phyloP scores from a whole-genome alignment of 352 stramenopile species.

The Globisporangium mamillatum region DNA sequence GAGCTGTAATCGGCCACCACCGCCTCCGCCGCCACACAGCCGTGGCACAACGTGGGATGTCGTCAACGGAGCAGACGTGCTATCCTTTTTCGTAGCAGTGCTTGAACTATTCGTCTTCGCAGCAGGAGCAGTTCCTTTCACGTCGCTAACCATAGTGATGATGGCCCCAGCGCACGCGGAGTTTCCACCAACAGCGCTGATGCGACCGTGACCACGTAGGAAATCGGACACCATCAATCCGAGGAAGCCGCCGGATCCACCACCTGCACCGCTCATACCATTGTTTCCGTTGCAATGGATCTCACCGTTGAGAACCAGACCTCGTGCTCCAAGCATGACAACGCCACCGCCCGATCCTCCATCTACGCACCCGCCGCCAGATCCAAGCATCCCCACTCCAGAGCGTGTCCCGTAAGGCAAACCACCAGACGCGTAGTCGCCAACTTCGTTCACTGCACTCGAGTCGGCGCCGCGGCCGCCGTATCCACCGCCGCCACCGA shows the following conservation, averaged over 20 bases:
- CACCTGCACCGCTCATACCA: conserved; percentile 51
- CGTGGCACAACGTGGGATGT: conserved; percentile 22
- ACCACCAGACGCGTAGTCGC: conserved; percentile 61
- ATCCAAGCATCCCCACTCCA: conserved; percentile 66
- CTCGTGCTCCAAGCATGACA: conserved; percentile 55
- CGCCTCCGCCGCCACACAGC: conserved; percentile 69
- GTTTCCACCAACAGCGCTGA: conserved; percentile 69
- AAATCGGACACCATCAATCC: conserved; percentile 58
- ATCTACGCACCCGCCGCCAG: conserved; percentile 63
- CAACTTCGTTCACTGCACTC: conserved; percentile 42
- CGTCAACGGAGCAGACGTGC: neutral
- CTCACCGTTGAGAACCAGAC: conserved; percentile 65
- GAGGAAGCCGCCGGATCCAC: conserved; percentile 74
- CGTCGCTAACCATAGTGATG: conserved; percentile 22
- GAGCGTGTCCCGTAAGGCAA: conserved; percentile 65
- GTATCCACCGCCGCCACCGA: conserved; percentile 69
- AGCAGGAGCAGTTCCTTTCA: conserved; percentile 20
- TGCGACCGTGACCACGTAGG: conserved; percentile 51
- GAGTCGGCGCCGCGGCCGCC: conserved; percentile 71
- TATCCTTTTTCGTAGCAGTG: conserved; percentile 12
- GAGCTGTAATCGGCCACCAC: conserved; percentile 68
- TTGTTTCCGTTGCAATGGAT: conserved; percentile 67
- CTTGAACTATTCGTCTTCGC: conserved; percentile 23
- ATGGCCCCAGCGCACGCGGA: conserved; percentile 49
- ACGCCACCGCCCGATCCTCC: conserved; percentile 68